Evolutionary conservation across 345 rosid species (phyloP), one percentile per base, ranked within the genome.

Genomic region (Gossypium turneri): DNA sequence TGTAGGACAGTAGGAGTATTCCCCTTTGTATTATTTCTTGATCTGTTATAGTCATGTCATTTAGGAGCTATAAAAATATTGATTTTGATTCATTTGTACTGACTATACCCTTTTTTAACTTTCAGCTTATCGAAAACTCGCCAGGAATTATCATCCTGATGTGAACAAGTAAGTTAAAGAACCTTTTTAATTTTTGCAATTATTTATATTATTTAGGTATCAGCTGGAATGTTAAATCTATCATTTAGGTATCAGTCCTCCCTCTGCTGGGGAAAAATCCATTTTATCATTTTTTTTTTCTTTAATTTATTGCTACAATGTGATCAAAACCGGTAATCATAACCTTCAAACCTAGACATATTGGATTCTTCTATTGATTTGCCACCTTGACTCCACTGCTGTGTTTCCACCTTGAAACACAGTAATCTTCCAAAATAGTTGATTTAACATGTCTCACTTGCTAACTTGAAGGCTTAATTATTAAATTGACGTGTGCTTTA

Each of bases 91-190:
- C 19, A 34, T 67, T 15, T 10, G 8, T 6, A 20, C 57, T 50
- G 65, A 72, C 44, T 52, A 13, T 55, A 43, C 50, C 57, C 43
- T 16, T 38, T 75, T 38, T 77, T 73, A 61, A 82, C 51, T 20
- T 55, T 55, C 91, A 95, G 99, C 99, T 67, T 95, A 95, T 70
- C 85, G 98, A 75, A 93, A 93, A 81, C 98, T 95, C 63, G 99
- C 98, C 7, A 88, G 98, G 86, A 91, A 79, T 84, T 95, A 84
- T 78, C 99, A 95, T 86, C 99, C 98, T 12, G 99, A 95, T 69
- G 97, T 95, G 72, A 95, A 95, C 90, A 95, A 95, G 99, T 93
- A 78, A 89, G 92, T 84, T 38, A 29, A 27, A 62, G 15, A 29
- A 22, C 47, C 56, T 29, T 34, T 7, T n/a, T 51, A 15, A 12